Conservation (phyloP, 371 early-diverging fungal species). For the Mucor piriformis region DNA sequence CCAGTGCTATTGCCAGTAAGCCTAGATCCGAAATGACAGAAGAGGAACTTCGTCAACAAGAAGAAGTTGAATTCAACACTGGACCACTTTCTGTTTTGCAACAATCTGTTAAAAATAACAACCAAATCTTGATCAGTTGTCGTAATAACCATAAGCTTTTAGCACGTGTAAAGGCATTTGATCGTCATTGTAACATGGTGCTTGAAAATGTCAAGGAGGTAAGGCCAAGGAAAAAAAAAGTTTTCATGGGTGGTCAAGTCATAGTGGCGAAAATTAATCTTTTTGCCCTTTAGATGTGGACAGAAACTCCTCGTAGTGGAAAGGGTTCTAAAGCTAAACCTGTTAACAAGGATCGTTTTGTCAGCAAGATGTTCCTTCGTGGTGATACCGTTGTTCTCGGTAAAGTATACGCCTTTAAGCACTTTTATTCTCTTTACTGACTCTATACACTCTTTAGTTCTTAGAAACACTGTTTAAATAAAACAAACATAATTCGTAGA, state of each 20-base stretch:
- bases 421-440: neutral
- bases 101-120: constrained; percentile 94
- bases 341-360: constrained; percentile 97
- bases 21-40: constrained; percentile 88
- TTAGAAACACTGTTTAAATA: constrained; percentile 45
- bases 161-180: constrained; percentile 98
- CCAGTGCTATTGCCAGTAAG: constrained; percentile 43
- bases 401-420: constrained; percentile 19
- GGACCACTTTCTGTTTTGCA: constrained; percentile 97
- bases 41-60: constrained; percentile 89
- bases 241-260: too few species aligned
- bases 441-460: constrained; percentile 21
- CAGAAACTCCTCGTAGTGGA: constrained; percentile 87
- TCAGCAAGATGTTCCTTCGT: constrained; percentile 96
- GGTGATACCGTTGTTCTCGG: constrained; percentile 96
- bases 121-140: constrained; percentile 93
- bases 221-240: too few species aligned
- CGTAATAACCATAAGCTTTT: constrained; percentile 97
- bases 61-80: constrained; percentile 95
- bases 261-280: too few species aligned
- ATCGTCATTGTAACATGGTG: constrained; percentile 99
- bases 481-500: neutral
- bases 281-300: constrained; percentile 95
- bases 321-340: constrained; percentile 95
- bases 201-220: constrained; percentile 98